Percentiles rank a stretch among this genome's conserved stretches.
Conservation (phyloP, 2,329 filamentous ascomycete genomes). For the Plenodomus tracheiphilus region DNA sequence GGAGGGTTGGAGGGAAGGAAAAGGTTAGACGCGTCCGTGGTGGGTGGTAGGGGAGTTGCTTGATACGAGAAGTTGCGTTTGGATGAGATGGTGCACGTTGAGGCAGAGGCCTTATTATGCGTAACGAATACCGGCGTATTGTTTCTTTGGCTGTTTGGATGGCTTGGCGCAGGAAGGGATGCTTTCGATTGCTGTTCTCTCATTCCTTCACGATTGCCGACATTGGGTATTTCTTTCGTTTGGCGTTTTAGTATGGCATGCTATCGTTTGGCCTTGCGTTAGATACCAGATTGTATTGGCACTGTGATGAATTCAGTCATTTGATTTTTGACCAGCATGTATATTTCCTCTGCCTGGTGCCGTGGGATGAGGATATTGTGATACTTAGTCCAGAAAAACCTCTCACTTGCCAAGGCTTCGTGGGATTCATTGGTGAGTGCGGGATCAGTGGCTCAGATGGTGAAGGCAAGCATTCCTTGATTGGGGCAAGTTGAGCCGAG, state of each 20-base stretch:
- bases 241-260: neutral
- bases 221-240: neutral
- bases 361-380: too few relatives aligned
- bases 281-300: neutral
- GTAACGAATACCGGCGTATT: neutral
- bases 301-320: neutral
- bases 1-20: conserved; percentile 35
- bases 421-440: too few relatives aligned
- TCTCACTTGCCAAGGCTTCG: too few relatives aligned
- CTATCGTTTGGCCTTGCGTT: neutral
- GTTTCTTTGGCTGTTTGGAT: neutral
- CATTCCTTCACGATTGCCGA: neutral
- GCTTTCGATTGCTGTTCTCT: neutral
- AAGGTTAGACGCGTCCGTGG: conserved; percentile 41
- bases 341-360: too few relatives aligned
- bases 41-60: conserved; percentile 31
- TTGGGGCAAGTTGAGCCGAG: conserved; percentile 6
- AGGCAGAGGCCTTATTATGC: neutral
- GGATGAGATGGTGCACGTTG: neutral
- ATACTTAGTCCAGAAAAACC: too few relatives aligned
- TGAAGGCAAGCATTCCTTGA: too few relatives aligned
- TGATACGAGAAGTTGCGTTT: neutral
- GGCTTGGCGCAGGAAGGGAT: neutral
- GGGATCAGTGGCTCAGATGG: too few relatives aligned
- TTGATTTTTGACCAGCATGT: too few relatives aligned